Percentiles rank a stretch among this genome's conserved stretches.
These are phyloP conservation scores for Saturnispora zaruensis DNA, from an alignment of 805 yeast species.

Conservation along the genomic window DNA sequence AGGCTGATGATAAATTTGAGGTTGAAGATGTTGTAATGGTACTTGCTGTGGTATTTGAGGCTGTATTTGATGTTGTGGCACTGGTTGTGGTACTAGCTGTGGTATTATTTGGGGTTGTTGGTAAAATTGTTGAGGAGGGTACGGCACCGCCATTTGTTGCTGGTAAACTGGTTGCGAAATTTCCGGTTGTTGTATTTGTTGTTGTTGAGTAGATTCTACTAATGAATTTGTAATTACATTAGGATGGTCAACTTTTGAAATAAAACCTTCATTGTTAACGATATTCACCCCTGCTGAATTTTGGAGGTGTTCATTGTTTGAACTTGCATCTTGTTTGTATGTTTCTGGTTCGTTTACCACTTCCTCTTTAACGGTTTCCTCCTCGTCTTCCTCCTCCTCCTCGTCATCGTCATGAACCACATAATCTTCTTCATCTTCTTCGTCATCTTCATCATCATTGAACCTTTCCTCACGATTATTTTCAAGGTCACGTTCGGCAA, in stretches of 20 bases:
- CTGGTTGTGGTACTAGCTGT: not conserved
- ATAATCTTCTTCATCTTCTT: slow-evolving; percentile 6
- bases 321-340: not conserved
- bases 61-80: not conserved
- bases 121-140: not conserved
- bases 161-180: not conserved
- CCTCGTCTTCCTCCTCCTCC: not conserved
- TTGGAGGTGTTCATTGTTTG: not conserved
- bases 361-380: not conserved
- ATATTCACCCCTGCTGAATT: not conserved
- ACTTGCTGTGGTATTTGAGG: not conserved
- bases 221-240: not conserved
- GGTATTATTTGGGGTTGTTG: not conserved
- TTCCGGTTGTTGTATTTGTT: not conserved
- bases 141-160: not conserved
- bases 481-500: not conserved
- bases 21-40: not conserved
- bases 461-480: slow-evolving; percentile 1
- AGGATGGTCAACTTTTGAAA: not conserved
- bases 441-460: slow-evolving; percentile 5
- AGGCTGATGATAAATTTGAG: not conserved
- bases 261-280: not conserved
- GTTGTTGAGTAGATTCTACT: not conserved
- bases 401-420: slow-evolving; percentile 5
- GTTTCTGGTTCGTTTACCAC: not conserved